A percentile compares a stretch with the other conserved stretches of the same genome.
Evolutionary conservation across 75 land plant species (phyloP).

Genomic region (Pinus taeda): DNA sequence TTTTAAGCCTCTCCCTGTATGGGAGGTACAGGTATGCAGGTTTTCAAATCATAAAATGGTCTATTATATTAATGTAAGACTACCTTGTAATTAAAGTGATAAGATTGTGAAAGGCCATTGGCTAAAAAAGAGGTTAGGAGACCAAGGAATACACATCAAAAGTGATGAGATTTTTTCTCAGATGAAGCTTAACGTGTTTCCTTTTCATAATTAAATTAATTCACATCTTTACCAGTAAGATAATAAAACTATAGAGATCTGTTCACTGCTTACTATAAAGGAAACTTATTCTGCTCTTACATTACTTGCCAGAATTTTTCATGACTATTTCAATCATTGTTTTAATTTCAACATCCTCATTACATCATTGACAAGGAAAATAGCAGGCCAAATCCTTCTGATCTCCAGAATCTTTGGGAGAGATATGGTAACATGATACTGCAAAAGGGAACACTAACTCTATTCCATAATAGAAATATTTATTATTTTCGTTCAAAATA

Average conservation of each 20-base stretch:
- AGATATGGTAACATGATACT: not conserved
- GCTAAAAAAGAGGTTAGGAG: not conserved
- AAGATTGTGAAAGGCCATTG: not conserved
- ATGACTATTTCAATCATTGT: not conserved
- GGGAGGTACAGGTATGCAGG: not conserved
- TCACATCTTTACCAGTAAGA: not conserved
- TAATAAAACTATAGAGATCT: not conserved
- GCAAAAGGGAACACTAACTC: not conserved
- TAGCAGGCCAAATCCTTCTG: not conserved
- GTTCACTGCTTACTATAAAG: not conserved
- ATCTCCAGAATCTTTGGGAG: not conserved
- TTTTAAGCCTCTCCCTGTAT: not conserved
- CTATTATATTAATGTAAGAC: not conserved
- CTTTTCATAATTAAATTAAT: not conserved
- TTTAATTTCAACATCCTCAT: not conserved
- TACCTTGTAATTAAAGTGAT: not conserved
- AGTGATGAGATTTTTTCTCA: not conserved
- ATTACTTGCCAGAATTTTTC: not conserved
- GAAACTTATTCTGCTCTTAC: not conserved
- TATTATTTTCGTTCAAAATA: not conserved
- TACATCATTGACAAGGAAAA: not conserved
- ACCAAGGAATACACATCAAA: not conserved
- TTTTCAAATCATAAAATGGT: not conserved
- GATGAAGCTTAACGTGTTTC: not conserved
- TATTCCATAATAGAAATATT: not conserved